phyloP scores from a whole-genome alignment of 345 rosid species.

The Hevea brasiliensis region DNA sequence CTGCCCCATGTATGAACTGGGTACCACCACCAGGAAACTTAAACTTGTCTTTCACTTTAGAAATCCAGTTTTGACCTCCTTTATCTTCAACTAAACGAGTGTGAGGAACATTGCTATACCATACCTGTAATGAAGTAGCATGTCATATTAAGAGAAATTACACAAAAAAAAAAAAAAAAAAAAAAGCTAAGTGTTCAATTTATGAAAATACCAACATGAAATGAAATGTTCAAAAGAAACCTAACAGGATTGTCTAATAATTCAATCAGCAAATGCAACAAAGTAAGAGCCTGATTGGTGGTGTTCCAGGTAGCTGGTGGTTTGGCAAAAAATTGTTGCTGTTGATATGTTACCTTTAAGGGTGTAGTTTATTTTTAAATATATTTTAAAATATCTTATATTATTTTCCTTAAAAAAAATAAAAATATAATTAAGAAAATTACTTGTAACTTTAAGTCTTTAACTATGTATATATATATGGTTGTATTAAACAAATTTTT shows the following conservation, averaged over 20 bases:
- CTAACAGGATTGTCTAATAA: neutral
- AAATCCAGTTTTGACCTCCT: conserved; percentile 97
- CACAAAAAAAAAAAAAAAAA: neutral
- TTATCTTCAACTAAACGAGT: conserved; percentile 83
- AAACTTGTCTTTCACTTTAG: conserved; percentile 68
- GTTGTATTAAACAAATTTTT: too few species aligned
- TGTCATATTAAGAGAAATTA: conserved; percentile 8
- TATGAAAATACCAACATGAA: neutral
- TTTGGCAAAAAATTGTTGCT: too few species aligned
- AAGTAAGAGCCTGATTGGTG: too few species aligned
- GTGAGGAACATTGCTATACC: conserved; percentile 90
- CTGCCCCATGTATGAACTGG: conserved; percentile 95
- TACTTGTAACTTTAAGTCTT: too few species aligned
- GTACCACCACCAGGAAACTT: conserved; percentile 99
- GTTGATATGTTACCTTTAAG: too few species aligned
- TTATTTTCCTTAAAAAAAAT: too few species aligned
- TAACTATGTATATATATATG: too few species aligned
- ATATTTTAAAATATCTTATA: too few species aligned
- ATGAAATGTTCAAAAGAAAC: neutral
- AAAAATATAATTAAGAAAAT: too few species aligned
- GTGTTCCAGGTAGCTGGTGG: too few species aligned
- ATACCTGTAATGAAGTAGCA: conserved; percentile 51
- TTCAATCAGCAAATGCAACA: neutral
- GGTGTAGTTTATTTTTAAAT: too few species aligned
- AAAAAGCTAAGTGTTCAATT: neutral